Percentiles rank a stretch among this genome's conserved stretches.
Evolutionary conservation across 2,329 filamentous ascomycete genomes (phyloP).

Genomic region (Domatiomyces catenatus): DNA sequence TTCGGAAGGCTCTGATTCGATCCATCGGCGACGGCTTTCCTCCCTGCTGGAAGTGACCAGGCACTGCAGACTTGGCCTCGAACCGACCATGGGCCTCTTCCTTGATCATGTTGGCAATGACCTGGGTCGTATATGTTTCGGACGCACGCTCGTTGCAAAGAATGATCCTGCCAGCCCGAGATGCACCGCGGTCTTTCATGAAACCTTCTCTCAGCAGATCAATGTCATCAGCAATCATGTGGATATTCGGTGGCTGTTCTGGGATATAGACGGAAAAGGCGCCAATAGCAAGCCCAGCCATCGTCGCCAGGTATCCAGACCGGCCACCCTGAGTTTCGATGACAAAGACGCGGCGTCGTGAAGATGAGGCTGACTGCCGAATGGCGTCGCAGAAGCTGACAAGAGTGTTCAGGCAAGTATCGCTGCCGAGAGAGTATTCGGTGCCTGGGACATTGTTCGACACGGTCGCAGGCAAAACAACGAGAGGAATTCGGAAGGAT

Average conservation of each 20-base stretch:
- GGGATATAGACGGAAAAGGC: conserved; percentile 91
- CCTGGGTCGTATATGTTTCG: conserved; percentile 75
- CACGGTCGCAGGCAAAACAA: conserved; percentile 85
- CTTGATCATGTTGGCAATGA: conserved; percentile 89
- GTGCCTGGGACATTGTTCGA: conserved; percentile 97
- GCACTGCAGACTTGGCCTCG: conserved; percentile 79
- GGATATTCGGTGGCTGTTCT: conserved; percentile 85
- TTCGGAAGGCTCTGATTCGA: conserved; percentile 73
- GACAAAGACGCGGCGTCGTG: conserved; percentile 84
- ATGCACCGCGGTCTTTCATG: conserved; percentile 68
- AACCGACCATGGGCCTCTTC: conserved; percentile 86
- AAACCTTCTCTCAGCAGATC: conserved; percentile 78
- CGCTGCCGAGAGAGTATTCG: conserved; percentile 90
- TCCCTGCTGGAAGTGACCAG: conserved; percentile 88
- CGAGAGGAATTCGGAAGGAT: conserved; percentile 82
- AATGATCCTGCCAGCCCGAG: conserved; percentile 80
- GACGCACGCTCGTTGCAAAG: conserved; percentile 94
- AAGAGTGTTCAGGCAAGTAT: conserved; percentile 90
- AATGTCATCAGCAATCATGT: conserved; percentile 85
- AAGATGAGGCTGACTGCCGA: conserved; percentile 89
- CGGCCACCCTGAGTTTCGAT: conserved; percentile 94
- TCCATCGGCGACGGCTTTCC: conserved; percentile 92
- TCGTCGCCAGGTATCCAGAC: conserved; percentile 82
- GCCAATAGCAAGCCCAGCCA: conserved; percentile 81
- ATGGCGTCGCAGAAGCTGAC: conserved; percentile 95